Base-by-base conservation (phyloP, 1,139 yeast species). In the Saccharomyces hybrid region DNA sequence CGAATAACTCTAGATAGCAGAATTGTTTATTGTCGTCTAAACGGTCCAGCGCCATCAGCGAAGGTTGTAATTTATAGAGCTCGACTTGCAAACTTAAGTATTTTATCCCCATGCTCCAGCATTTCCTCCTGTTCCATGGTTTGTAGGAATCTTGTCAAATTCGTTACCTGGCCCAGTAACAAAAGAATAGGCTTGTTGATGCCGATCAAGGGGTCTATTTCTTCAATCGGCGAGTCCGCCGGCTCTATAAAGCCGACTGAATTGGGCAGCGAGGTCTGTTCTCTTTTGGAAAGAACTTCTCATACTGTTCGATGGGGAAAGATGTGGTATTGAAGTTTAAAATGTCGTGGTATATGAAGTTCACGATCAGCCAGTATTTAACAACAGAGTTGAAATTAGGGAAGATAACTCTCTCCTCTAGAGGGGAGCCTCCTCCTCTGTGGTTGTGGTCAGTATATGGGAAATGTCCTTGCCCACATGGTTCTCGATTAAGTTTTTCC, bases 261-360 rank as follows among this genome's bases (percentile, higher is more conserved):
- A 29, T 49, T 50, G 14, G 53, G 42, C 16, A 51, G 14, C 5
- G 44, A 41, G 26, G 61, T 38, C 73, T 75, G 54, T 69, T 64
- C 47, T 68, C 69, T 31, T 66, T 64, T n/a, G n/a, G 54, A 65
- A 86, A 77, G 52, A 82, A 75, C 41, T 73, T 70, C 51, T 83
- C 82, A 68, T 87, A 86, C 48, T 81, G 82, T 14, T 73, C 72
- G 26, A 78, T 71, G 0, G 82, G 77, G 64, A 83, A 83, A 63
- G 81, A 82, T 0, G 85, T 77, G 51, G 84, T 66, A 54, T 80
- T 81, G 51, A 78, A 73, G 1, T 93, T 83, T 59, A 86, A 73
- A 46, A 88, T 78, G 65, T 87, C 95, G 67, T 88, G 95, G 65
- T 87, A 88, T 0, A 90, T 89, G 71, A 85, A 88, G 68, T 84